Percentiles rank a stretch among this genome's conserved stretches.
Conservation (phyloP, 345 rosid species). For the Dipteronia dyeriana region DNA sequence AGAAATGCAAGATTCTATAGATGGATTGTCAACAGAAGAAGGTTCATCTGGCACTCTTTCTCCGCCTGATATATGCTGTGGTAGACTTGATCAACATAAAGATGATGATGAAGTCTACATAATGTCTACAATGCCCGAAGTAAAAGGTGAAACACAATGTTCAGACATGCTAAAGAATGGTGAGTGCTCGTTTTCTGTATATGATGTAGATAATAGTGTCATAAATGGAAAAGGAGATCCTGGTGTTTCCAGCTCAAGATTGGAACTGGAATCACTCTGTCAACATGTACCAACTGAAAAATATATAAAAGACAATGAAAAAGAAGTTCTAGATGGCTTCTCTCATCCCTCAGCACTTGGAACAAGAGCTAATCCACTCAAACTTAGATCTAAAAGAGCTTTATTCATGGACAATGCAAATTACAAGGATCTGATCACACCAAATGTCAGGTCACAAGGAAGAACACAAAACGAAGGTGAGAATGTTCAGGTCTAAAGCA, state of each 20-base stretch:
- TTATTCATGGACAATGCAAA: conserved; percentile 25
- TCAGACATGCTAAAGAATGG: conserved; percentile 11
- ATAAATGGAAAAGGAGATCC: conserved; percentile 26
- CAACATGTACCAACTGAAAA: conserved; percentile 23
- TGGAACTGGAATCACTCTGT: conserved; percentile 23
- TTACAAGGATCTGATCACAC: conserved; percentile 22
- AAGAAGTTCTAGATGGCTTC: conserved; percentile 18
- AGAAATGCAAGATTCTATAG: conserved; percentile 21
- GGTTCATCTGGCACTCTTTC: conserved; percentile 18
- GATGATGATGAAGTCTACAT: conserved; percentile 15
- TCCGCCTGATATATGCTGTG: conserved; percentile 22
- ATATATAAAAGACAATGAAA: conserved; percentile 22
- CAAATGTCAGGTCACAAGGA: conserved; percentile 25
- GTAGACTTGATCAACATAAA: conserved; percentile 24
- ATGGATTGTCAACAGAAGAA: conserved; percentile 16
- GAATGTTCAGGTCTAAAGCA: conserved; percentile 13
- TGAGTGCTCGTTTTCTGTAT: conserved; percentile 18
- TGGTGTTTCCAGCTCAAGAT: conserved; percentile 21
- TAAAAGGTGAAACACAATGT: conserved; percentile 16
- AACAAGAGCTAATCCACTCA: conserved; percentile 12
- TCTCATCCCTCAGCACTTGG: conserved; percentile 17
- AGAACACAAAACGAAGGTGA: conserved; percentile 41
- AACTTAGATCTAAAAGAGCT: conserved; percentile 38
- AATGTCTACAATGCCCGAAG: conserved; percentile 20
- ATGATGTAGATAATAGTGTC: conserved; percentile 11